Evolutionary conservation across 2,329 filamentous ascomycete species (phyloP), one percentile per base, ranked within the genome.

Genomic region (Alternaria viburni): DNA sequence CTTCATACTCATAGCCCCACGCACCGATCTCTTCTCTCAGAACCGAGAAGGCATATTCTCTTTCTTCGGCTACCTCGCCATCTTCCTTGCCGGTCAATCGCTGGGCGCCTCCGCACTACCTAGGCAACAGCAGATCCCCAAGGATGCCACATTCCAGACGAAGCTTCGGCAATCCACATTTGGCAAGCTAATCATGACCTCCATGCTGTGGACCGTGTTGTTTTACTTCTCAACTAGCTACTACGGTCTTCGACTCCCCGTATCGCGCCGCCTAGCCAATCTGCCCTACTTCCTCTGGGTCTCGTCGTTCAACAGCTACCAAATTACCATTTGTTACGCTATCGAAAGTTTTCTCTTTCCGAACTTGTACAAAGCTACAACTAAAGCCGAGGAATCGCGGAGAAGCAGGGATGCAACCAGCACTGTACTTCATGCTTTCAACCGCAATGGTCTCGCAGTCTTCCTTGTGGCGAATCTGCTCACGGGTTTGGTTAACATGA

Each of bases 41-140:
- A 99, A 99, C 77, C 88, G 95, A 25, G 96, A 99, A 79, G 96
- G 96, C 0, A 86, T 99, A n/a, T 97, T 95, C 79, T 97, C 93
- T 57, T 97, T 98, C 79, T 81, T 92, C 54, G 96, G 96, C 5
- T 99, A 99, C 77, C 86, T 99, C 49, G 91, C 95, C 50, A 97
- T 99, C 62, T 99, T 97, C 80, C 88, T 99, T 43, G 89, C 92
- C 1, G 96, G 96, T 4, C 93, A 96, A 76, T 91, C 92, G 44
- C 88, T 90, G 17, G 96, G 96, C 54, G 89, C 94, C 80, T 88
- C 90, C 65, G 87, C 96, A 62, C 87, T 98, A 41, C 92, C 93
- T 4, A 82, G 86, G 41, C 72, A 78, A 59, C 66, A 71, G 79
- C 75, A 75, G 86, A 72, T 81, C 76, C 66, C 74, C 80, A 62